A percentile compares a stretch with the other conserved stretches of the same genome.
These are phyloP conservation scores for Musa balbisiana DNA, from an alignment of 202 grass and related monocot genomes.

Conservation along the genomic window DNA sequence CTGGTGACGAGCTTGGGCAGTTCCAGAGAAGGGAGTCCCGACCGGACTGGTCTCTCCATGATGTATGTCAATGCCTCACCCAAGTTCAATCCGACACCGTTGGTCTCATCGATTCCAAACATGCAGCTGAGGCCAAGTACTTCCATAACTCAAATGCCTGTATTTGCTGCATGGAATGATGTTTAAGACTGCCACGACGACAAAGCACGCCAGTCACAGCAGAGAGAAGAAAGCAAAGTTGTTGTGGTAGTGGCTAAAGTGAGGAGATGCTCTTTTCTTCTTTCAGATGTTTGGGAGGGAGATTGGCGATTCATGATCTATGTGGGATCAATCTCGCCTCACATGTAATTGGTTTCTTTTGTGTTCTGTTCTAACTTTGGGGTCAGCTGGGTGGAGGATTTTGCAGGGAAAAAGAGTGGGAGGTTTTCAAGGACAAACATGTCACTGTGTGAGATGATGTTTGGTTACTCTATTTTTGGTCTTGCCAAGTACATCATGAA, in stretches of 20 bases:
- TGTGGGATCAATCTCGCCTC: background rate
- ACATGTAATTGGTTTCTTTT: background rate
- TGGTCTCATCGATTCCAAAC: slow-evolving; percentile 43
- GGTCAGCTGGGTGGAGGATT: background rate
- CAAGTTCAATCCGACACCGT: slow-evolving; percentile 1
- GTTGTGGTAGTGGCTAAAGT: background rate
- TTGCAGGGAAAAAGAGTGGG: background rate
- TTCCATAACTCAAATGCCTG: slow-evolving; percentile 38
- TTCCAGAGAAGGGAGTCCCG: slow-evolving; percentile 75
- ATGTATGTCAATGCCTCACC: slow-evolving; percentile 7
- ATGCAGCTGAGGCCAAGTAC: slow-evolving; percentile 17
- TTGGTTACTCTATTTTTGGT: background rate
- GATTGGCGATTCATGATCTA: background rate
- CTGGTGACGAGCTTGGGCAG: slow-evolving; percentile 54
- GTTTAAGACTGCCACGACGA: slow-evolving; percentile 30
- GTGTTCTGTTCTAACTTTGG: background rate
- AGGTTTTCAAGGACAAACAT: slow-evolving; percentile 5
- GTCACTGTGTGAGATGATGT: slow-evolving; percentile 20
- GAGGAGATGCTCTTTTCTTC: background rate
- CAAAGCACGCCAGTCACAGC: background rate
- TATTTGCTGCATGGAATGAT: slow-evolving; percentile 78
- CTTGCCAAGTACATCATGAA: slow-evolving; percentile 20
- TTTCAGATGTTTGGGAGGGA: background rate
- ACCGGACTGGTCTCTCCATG: slow-evolving; percentile 33
- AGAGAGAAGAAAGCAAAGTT: background rate